Conservation (phyloP, 345 rosid genomes). For the Hevea brasiliensis region DNA sequence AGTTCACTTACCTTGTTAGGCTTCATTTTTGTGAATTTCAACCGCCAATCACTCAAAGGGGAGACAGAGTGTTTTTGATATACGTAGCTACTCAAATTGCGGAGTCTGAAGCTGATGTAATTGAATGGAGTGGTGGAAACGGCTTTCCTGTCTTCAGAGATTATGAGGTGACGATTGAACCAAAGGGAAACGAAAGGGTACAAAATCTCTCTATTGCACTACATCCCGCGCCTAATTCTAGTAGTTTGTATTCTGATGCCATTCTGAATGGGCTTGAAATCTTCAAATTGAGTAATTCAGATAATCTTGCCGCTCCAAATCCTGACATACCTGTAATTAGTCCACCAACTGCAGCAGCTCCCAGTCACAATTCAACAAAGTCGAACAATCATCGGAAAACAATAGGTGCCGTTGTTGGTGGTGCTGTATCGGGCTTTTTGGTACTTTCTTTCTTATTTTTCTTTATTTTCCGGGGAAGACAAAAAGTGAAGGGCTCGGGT, state of each 20-base stretch:
- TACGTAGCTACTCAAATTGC: constrained; percentile 25
- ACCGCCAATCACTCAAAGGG: neutral
- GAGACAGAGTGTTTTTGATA: constrained; percentile 14
- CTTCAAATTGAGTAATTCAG: constrained; percentile 8
- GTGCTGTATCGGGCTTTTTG: no score
- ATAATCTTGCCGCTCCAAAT: constrained; percentile 8
- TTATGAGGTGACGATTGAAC: constrained; percentile 17
- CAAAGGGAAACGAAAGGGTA: constrained; percentile 14
- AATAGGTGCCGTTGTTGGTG: neutral
- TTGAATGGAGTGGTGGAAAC: no score
- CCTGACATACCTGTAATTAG: neutral
- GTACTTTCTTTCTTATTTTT: no score
- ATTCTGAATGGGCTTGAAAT: constrained; percentile 26
- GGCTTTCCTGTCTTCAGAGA: no score
- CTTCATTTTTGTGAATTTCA: constrained; percentile 53
- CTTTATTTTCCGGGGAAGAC: no score
- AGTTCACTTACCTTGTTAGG: constrained; percentile 41
- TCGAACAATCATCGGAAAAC: neutral
- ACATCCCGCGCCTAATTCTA: constrained; percentile 2
- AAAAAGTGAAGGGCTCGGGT: no score
- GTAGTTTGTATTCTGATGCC: neutral
- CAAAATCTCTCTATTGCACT: constrained; percentile 35
- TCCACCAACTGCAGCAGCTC: no score
- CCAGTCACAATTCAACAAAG: neutral
- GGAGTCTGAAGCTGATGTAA: constrained; percentile 14